Conservation (phyloP, 1,139 yeast genomes). For the Diutina mesorugosa region DNA sequence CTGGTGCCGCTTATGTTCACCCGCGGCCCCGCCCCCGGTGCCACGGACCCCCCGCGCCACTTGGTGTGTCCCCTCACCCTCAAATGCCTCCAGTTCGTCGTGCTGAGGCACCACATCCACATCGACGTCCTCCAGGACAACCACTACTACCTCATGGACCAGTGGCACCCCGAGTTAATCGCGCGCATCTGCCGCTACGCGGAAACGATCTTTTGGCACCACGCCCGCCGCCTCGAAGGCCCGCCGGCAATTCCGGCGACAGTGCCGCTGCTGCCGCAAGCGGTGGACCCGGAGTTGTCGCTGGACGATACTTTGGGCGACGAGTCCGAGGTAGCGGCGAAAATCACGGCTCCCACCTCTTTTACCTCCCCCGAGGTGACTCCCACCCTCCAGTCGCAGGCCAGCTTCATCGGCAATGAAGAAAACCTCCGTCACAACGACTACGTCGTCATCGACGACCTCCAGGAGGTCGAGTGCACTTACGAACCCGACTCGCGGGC, state of each 20-base stretch:
- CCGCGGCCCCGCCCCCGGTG: background rate
- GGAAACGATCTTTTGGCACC: background rate
- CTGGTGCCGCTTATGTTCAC: background rate
- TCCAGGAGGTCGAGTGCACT: conserved; percentile 1
- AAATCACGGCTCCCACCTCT: background rate
- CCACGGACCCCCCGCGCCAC: background rate
- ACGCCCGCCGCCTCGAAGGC: background rate
- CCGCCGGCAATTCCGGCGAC: background rate
- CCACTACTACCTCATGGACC: background rate
- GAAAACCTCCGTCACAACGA: background rate
- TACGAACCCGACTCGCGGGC: background rate
- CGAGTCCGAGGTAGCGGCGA: background rate
- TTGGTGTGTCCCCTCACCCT: background rate
- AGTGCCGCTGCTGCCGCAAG: background rate
- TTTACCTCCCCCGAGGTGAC: background rate
- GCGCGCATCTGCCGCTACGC: background rate
- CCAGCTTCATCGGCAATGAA: background rate
- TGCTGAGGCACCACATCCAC: background rate
- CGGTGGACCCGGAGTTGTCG: background rate
- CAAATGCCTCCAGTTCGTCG: background rate
- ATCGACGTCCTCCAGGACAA: background rate
- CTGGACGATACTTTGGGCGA: background rate
- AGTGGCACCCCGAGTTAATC: conserved; percentile 1
- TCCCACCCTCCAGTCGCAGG: background rate
- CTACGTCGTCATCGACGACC: background rate